Base-by-base conservation (phyloP, 2,329 filamentous ascomycete genomes). In the Venturia asperata region DNA sequence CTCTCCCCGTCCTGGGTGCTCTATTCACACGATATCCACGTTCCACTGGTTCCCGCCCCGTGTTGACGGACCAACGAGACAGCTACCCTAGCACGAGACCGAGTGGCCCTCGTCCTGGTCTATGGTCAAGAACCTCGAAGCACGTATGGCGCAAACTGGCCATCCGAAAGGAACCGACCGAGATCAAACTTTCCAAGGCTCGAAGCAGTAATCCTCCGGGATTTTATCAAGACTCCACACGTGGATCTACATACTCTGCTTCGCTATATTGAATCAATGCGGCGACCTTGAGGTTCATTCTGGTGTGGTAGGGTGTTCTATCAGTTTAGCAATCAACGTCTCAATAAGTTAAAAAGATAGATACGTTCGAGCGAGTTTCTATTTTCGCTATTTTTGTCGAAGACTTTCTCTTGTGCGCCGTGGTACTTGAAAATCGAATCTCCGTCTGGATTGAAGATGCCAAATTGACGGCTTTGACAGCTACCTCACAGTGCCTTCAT, bases 1-100 rank as follows among this genome's bases (percentile, higher is more conserved):
- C 73, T 2, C 71, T 77, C 1, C 75, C 75, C 1, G 70, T 75
- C 7, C 68, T 76, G 43, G 63, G 63, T 3, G 49, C 49, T 34
- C 17, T 55, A 24, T 11, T 55, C 13, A 55, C 49, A 5, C 34
- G 30, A 55, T 55, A 34, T 7, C 49, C 49, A 55, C 49, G 49
- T 24, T 55, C 49, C 24, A 55, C 24, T 55, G n/a, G 49, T 34
- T 5, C 19, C 45, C 19, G 24, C 13, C 24, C 24, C 1, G 49
- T 55, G 49, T 15, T 30, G 11, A 34, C 49, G 3, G 24, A 34
- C 13, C 27, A 34, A 15, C 49, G 24, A 19, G 11, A 55, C 24
- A 55, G 49, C 49, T 30, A 34, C 13, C 27, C 15, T 5, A 34
- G 49, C 49, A 34, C 24, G 19, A 30, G 49, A 19, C 49, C 24